Evolutionary conservation across 208 protist species (phyloP).

Genomic region (Leishmania amazonensis): DNA sequence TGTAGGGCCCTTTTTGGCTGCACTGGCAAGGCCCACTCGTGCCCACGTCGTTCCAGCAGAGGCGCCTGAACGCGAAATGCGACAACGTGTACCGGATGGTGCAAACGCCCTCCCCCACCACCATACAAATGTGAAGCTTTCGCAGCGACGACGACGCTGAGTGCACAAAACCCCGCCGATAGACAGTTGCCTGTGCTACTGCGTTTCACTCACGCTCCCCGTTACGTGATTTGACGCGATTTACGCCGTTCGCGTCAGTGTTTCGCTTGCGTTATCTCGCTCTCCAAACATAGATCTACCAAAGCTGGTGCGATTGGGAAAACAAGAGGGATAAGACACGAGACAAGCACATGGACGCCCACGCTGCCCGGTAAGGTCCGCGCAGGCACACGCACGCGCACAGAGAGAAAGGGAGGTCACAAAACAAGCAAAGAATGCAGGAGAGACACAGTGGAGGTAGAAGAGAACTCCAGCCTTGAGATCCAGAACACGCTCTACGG

Average conservation of each 20-base stretch:
- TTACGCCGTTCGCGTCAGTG: slow-evolving; percentile 8
- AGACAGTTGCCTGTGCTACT: not conserved
- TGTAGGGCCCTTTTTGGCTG: not conserved
- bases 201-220: not conserved
- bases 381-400: not conserved
- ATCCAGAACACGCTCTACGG: not conserved
- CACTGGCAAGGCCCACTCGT: not conserved
- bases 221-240: not conserved
- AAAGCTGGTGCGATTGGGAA: not conserved
- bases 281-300: not conserved
- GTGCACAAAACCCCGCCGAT: not conserved
- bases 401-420: not conserved
- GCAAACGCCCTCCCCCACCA: not conserved
- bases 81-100: not conserved
- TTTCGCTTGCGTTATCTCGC: not conserved
- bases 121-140: not conserved
- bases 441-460: not conserved
- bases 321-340: not conserved
- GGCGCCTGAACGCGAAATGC: too few species aligned
- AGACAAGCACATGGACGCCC: slow-evolving; percentile 3
- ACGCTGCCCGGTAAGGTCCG: not conserved
- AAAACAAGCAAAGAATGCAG: not conserved
- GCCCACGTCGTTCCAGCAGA: not conserved
- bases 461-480: not conserved
- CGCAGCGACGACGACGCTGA: not conserved